A percentile compares a stretch with the other conserved stretches of the same genome.
These are phyloP conservation scores for Pleurotus tuoliensis DNA, from an alignment of 768 basidiomycete species.

Conservation along the genomic window DNA sequence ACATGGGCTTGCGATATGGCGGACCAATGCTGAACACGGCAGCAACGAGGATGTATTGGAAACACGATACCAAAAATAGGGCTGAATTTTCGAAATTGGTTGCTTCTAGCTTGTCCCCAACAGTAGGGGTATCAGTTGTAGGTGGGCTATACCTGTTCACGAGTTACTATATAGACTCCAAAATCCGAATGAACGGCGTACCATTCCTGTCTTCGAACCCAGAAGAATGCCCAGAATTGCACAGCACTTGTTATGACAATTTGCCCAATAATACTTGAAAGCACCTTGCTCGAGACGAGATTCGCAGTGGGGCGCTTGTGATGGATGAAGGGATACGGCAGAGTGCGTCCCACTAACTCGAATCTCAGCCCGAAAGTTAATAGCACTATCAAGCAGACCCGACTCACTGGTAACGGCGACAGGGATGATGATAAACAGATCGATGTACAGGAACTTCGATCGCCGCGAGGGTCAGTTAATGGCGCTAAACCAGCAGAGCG, in stretches of 20 bases:
- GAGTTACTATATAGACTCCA: neutral
- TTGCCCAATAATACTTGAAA: constrained; percentile 91
- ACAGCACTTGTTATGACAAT: constrained; percentile 78
- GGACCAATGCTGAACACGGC: constrained; percentile 98
- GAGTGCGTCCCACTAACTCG: constrained; percentile 84
- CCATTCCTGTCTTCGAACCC: constrained; percentile 86
- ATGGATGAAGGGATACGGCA: constrained; percentile 83
- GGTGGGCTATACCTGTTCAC: constrained; percentile 65
- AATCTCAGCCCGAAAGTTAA: neutral
- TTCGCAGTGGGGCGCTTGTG: constrained; percentile 93
- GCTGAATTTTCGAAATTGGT: constrained; percentile 90
- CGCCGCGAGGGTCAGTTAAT: constrained; percentile 9
- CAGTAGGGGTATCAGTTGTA: constrained; percentile 34
- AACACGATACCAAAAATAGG: constrained; percentile 91
- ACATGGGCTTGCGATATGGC: constrained; percentile 92
- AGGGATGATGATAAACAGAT: constrained; percentile 96
- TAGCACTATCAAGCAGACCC: neutral
- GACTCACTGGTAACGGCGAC: constrained; percentile 91
- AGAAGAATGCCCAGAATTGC: constrained; percentile 87
- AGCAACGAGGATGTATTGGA: constrained; percentile 97
- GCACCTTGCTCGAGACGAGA: constrained; percentile 91
- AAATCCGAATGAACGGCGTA: constrained; percentile 25
- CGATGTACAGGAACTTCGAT: constrained; percentile 89
- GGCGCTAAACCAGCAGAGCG: neutral
- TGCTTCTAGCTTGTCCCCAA: constrained; percentile 72